A percentile compares a stretch with the other conserved stretches of the same genome.
phyloP scores from a whole-genome alignment of 106 monocot species.

The Platanthera zijinensis region DNA sequence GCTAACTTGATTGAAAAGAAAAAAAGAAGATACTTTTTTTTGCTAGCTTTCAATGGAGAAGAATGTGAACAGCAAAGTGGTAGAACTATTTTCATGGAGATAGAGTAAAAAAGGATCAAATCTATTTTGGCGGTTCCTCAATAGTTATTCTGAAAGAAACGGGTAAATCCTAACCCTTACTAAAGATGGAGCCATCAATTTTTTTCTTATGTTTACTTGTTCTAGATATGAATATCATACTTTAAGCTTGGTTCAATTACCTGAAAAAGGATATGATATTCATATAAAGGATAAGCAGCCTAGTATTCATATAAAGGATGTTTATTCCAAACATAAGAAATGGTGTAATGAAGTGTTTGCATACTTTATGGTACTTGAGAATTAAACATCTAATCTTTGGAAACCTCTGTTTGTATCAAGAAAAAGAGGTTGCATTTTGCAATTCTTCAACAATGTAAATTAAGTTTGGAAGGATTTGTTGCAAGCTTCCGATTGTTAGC shows the following conservation, averaged over 20 bases:
- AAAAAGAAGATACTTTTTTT: background rate
- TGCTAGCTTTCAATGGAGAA: background rate
- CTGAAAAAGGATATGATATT: background rate
- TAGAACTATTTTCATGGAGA: background rate
- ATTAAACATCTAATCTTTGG: background rate
- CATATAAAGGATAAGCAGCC: background rate
- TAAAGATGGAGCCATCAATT: background rate
- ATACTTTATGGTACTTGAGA: conserved; percentile 2
- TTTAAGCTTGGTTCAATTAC: background rate
- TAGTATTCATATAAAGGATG: background rate
- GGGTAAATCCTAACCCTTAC: background rate
- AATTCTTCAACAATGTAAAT: background rate
- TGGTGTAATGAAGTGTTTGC: conserved; percentile 5
- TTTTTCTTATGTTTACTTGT: background rate
- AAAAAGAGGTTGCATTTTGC: background rate
- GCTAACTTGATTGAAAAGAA: background rate
- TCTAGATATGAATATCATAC: background rate
- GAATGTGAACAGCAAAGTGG: background rate
- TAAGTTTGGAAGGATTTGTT: background rate
- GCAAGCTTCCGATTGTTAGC: no score
- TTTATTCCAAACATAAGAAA: conserved; percentile 1
- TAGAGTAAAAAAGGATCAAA: background rate
- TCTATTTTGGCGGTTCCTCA: background rate
- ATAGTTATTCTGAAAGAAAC: background rate
- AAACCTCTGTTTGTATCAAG: background rate